These are phyloP conservation scores for Sindora glabra DNA, from an alignment of 306 rosid genomes.

Conservation along the genomic window DNA sequence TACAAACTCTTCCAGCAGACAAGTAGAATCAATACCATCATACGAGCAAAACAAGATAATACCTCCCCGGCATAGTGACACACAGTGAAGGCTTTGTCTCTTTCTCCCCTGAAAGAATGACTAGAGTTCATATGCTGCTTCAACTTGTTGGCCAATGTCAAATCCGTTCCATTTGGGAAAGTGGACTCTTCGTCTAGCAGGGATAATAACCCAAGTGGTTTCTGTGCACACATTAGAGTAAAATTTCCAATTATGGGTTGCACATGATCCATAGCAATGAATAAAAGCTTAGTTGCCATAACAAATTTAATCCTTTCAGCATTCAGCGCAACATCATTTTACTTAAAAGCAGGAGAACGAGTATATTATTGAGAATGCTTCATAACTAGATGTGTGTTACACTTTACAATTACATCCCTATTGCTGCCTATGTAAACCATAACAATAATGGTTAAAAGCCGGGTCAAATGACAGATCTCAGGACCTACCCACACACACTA, in stretches of 20 bases:
- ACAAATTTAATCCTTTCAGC: not conserved
- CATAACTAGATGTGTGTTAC: not conserved
- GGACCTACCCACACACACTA: not conserved
- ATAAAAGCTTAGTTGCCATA: not conserved
- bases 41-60: constrained; percentile 8
- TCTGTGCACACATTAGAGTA: constrained; percentile 43
- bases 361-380: not conserved
- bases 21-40: not conserved
- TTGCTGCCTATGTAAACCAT: not conserved
- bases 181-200: constrained; percentile 96
- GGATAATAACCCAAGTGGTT: constrained; percentile 91
- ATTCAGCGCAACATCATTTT: not conserved
- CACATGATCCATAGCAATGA: not conserved
- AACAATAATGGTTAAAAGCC: too few species aligned
- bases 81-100: constrained; percentile 80
- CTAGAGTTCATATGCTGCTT: constrained; percentile 81
- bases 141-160: constrained; percentile 90
- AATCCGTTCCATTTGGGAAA: constrained; percentile 91
- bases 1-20: constrained; percentile 6
- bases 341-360: not conserved
- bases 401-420: not conserved
- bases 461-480: not conserved
- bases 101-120: constrained; percentile 84
- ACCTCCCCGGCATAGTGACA: constrained; percentile 99
- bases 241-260: not conserved